These are phyloP conservation scores for Auricularia cornea DNA, from an alignment of 768 basidiomycete species.

Conservation along the genomic window DNA sequence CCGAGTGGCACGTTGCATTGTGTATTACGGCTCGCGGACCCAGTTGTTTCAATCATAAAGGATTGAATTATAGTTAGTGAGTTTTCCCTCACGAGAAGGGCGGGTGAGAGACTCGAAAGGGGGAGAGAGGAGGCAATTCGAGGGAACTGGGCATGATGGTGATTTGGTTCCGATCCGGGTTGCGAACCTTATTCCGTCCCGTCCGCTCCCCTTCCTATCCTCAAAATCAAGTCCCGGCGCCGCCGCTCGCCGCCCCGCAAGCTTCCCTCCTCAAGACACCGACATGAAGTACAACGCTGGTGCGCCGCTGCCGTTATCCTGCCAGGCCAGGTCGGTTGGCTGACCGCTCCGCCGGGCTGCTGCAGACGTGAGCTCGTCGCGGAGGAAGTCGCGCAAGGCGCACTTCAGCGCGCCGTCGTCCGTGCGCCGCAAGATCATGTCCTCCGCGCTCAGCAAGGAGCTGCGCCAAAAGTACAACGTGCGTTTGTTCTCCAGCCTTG, in stretches of 20 bases:
- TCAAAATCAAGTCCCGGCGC: neutral
- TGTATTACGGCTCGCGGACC: too few species aligned
- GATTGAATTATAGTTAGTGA: too few species aligned
- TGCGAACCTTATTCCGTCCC: conserved; percentile 32
- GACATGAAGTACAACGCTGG: neutral
- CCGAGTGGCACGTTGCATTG: too few species aligned
- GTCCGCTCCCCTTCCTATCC: neutral
- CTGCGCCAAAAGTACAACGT: conserved; percentile 89
- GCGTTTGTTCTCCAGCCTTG: conserved; percentile 28
- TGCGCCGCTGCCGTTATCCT: neutral
- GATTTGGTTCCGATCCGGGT: neutral
- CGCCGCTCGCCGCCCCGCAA: neutral
- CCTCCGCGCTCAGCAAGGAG: conserved; percentile 90
- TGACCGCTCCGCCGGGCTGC: neutral
- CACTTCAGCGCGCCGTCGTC: conserved; percentile 96
- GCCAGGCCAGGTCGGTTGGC: neutral
- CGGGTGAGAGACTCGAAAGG: too few species aligned
- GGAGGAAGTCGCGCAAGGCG: conserved; percentile 97
- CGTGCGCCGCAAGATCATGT: conserved; percentile 96
- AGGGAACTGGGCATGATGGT: too few species aligned
- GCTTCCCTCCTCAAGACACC: conserved; percentile 1
- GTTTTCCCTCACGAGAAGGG: too few species aligned
- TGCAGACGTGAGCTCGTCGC: conserved; percentile 80
- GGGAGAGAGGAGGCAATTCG: too few species aligned
- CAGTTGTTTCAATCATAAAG: too few species aligned